Base-by-base conservation (phyloP, 2,329 filamentous ascomycete genomes). In the Colletotrichum echinochloae region DNA sequence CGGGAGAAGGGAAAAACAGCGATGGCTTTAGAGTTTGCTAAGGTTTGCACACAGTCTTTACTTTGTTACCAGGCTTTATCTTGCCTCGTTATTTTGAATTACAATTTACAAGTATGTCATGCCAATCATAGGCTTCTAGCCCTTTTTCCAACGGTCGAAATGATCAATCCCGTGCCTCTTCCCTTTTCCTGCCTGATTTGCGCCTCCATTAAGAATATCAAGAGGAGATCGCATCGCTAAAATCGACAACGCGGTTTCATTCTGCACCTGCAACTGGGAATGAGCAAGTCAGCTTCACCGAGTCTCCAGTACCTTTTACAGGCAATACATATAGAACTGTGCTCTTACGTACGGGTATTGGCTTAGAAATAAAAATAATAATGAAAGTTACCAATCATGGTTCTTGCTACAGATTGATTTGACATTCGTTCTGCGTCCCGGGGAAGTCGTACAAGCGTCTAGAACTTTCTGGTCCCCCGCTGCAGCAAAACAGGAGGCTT, bases 341-440 rank as follows among this genome's bases (percentile, higher is more conserved):
- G 11, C n/a, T 55, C 20, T 14, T 55, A 37, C 30, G 11, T 23
- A 35, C 16, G 14, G 0, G 23, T 12, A 16, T 6, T 6, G 4
- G 1, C 9, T 16, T 37, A n/a, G 20, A 33, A 30, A 20, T 3
- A 52, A 33, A 33, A 33, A 4, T 5, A 33, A 33, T 5, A 33
- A 33, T 2, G 20, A 41, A 41, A 2, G 18, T 0, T 20, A n/a
- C 61, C 57, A 66, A 14, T 60, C 16, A 37, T 46, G 61, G 8
- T 20, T n/a, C 35, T 49, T 8, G 35, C 14, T 16, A 12, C 64
- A 66, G 12, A n/a, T 23, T 14, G 64, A 66, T 9, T 37, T 66
- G 2, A 66, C n/a, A 3, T 16, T 37, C 5, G 64, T 62, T 20
- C 56, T 51, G 11, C 8, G 16, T 7, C 63, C 63, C 6, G 56